These are phyloP conservation scores for Eucalyptus fibrosa DNA, from an alignment of 345 rosid species.

Conservation along the genomic window DNA sequence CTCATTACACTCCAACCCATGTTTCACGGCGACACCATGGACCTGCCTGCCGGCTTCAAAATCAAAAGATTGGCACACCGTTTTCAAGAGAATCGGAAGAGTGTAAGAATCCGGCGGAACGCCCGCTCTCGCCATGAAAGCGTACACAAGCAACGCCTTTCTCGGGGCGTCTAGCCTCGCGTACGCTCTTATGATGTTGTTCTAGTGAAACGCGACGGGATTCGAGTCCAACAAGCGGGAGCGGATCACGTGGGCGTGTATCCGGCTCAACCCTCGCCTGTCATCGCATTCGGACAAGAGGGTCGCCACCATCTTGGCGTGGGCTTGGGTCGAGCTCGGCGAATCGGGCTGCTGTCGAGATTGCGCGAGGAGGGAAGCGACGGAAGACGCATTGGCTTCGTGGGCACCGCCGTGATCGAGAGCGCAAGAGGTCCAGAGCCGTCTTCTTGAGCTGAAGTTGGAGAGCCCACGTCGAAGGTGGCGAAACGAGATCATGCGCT, in stretches of 20 bases:
- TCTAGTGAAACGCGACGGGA: conserved; percentile 38
- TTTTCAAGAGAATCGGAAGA: conserved; percentile 52
- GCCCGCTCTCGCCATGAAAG: conserved; percentile 43
- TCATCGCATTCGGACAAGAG: conserved; percentile 27
- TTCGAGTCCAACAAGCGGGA: conserved; percentile 21
- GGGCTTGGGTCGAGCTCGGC: conserved; percentile 10
- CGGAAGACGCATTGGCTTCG: neutral
- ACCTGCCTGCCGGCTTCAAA: conserved; percentile 37
- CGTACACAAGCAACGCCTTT: conserved; percentile 27
- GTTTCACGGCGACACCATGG: conserved; percentile 41
- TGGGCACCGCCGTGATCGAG: too few relatives aligned
- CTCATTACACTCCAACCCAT: conserved; percentile 47
- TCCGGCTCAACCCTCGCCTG: conserved; percentile 24
- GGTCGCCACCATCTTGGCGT: conserved; percentile 13
- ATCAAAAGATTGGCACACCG: conserved; percentile 26
- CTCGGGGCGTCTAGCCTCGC: conserved; percentile 37
- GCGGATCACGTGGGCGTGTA: conserved; percentile 40
- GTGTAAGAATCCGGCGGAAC: conserved; percentile 60
- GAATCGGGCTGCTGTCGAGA: neutral
- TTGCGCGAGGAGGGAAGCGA: neutral
- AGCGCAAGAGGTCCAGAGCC: neutral
- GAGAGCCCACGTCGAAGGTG: neutral
- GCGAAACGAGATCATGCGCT: neutral
- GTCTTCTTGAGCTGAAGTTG: neutral
- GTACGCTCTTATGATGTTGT: conserved; percentile 64